These are phyloP conservation scores for Trametes coccinea DNA, from an alignment of 768 basidiomycete species.

Conservation along the genomic window DNA sequence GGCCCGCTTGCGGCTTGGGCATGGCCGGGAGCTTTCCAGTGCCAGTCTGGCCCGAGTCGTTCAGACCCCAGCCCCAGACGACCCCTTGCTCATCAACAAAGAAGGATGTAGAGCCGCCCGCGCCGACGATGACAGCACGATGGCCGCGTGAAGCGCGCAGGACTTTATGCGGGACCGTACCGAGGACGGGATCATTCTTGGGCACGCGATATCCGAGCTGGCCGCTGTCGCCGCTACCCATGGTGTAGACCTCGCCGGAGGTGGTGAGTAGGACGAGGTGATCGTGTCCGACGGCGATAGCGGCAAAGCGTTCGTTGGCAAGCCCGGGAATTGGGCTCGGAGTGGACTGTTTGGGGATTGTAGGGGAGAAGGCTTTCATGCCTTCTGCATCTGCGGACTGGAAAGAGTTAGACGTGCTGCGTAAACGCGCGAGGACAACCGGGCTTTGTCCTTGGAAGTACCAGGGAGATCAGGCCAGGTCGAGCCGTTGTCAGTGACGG, in stretches of 20 bases:
- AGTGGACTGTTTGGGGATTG: conserved; percentile 26
- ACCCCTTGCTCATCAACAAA: conserved; percentile 43
- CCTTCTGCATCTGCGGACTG: not conserved
- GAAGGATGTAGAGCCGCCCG: conserved; percentile 47
- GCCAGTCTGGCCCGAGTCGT: conserved; percentile 45
- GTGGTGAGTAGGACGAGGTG: conserved; percentile 48
- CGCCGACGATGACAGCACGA: conserved; percentile 42
- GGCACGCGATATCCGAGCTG: conserved; percentile 47
- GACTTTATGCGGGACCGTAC: conserved; percentile 43
- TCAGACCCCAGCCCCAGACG: conserved; percentile 52
- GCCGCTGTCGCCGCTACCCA: conserved; percentile 45
- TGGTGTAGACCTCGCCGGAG: conserved; percentile 45
- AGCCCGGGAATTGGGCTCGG: conserved; percentile 26
- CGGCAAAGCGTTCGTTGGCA: conserved; percentile 28
- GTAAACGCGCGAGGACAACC: too few relatives aligned
- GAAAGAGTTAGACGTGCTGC: too few relatives aligned
- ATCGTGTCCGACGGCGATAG: conserved; percentile 44
- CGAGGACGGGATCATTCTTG: conserved; percentile 39
- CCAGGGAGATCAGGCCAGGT: too few relatives aligned
- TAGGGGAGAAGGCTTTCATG: not conserved
- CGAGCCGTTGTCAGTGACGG: too few relatives aligned
- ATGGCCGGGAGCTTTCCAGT: conserved; percentile 3
- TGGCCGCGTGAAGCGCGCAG: conserved; percentile 29
- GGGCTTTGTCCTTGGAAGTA: too few relatives aligned
- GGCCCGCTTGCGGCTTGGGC: not conserved